These are phyloP conservation scores for Chrysosporium keratinophilum DNA, from an alignment of 2,329 filamentous ascomycete genomes.

Conservation along the genomic window DNA sequence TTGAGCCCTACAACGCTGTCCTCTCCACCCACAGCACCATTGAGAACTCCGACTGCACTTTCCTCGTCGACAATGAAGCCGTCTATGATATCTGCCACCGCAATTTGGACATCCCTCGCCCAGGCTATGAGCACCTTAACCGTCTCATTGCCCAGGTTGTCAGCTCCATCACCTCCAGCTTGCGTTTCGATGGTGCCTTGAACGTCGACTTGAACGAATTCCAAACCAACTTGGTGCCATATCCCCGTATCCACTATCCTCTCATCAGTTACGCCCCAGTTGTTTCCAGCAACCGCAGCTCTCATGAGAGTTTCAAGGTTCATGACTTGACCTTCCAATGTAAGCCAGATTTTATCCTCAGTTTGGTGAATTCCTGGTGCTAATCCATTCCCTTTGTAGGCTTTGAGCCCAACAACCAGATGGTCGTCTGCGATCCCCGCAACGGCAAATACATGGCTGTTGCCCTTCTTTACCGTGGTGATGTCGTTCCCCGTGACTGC, in stretches of 20 bases:
- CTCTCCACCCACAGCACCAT: constrained; percentile 97
- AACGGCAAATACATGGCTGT: constrained; percentile 99
- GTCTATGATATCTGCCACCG: constrained; percentile 99
- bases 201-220: constrained; percentile 99
- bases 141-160: constrained; percentile 97
- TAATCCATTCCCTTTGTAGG: constrained; percentile 64
- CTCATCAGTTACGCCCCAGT: constrained; percentile 93
- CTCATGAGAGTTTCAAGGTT: constrained; percentile 90
- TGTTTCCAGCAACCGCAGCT: constrained; percentile 87
- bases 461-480: constrained; percentile 93
- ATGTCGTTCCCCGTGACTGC: constrained; percentile 93
- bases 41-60: constrained; percentile 98
- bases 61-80: constrained; percentile 99
- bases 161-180: constrained; percentile 94
- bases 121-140: constrained; percentile 98
- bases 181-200: constrained; percentile 95
- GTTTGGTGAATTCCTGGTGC: not conserved
- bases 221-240: constrained; percentile 99
- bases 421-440: constrained; percentile 98
- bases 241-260: constrained; percentile 98
- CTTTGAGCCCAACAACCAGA: constrained; percentile 99
- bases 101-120: constrained; percentile 93
- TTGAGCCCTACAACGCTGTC: constrained; percentile 99
- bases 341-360: constrained; percentile 24
- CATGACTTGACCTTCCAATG: constrained; percentile 60